These are phyloP conservation scores for Helminthosporium solani DNA, from an alignment of 2,329 filamentous ascomycete species.

Conservation along the genomic window DNA sequence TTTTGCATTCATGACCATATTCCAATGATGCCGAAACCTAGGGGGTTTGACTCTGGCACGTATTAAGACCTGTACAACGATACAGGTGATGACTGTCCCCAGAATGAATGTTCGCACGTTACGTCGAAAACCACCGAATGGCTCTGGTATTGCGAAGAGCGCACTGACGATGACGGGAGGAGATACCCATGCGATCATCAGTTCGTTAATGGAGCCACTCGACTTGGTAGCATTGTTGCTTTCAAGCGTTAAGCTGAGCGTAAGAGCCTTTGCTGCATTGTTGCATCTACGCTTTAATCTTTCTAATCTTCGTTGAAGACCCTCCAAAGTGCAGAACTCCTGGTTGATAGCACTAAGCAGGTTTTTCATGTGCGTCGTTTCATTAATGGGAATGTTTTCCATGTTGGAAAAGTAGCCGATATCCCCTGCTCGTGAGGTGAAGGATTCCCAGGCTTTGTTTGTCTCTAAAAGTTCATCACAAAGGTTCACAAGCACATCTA, in stretches of 20 bases:
- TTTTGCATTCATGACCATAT: no score
- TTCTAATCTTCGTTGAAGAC: background rate
- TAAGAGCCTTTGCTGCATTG: background rate
- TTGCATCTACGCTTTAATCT: background rate
- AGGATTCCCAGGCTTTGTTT: background rate
- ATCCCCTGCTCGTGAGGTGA: background rate
- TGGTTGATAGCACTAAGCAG: no score
- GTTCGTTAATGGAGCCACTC: background rate
- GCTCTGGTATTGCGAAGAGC: constrained; percentile 1
- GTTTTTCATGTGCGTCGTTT: no score
- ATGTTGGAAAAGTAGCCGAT: no score
- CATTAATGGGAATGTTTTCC: no score
- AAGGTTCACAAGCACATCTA: background rate
- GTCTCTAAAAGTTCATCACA: background rate
- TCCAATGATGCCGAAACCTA: no score
- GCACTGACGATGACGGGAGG: background rate
- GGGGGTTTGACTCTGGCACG: no score
- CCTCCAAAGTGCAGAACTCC: no score
- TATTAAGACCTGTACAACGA: no score
- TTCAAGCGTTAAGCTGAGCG: background rate
- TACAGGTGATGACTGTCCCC: no score
- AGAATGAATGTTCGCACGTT: no score
- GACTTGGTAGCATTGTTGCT: background rate
- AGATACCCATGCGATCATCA: background rate
- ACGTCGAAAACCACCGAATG: no score